Conservation (phyloP, 2,329 filamentous ascomycete species). For the Stemphylium lycopersici region DNA sequence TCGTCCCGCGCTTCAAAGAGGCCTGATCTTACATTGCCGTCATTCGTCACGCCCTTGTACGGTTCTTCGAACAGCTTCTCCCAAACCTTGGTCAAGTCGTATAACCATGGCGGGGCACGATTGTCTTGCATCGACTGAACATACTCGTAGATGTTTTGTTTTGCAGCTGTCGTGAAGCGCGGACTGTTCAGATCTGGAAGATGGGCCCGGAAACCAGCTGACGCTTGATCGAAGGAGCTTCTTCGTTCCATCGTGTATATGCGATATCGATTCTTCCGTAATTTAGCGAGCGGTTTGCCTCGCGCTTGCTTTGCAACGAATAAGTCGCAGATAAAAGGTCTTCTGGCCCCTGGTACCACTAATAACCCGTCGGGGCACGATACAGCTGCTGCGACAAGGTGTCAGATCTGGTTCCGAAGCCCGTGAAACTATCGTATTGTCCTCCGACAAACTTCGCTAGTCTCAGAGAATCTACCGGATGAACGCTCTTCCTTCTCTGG, state of each 20-base stretch:
- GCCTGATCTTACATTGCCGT: slow-evolving; percentile 63
- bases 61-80: slow-evolving; percentile 61
- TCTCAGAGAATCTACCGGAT: slow-evolving; percentile 9
- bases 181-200: slow-evolving; percentile 66
- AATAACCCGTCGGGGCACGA: too few species aligned
- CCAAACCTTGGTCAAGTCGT: slow-evolving; percentile 48
- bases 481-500: slow-evolving; percentile 17
- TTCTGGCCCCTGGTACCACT: not conserved
- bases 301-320: not conserved
- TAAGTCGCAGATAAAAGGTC: too few species aligned
- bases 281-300: not conserved
- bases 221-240: slow-evolving; percentile 35
- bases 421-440: not conserved
- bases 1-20: slow-evolving; percentile 69
- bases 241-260: slow-evolving; percentile 21
- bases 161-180: slow-evolving; percentile 68
- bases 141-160: slow-evolving; percentile 68
- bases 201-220: slow-evolving; percentile 60
- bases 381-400: not conserved
- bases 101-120: slow-evolving; percentile 69
- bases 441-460: not conserved
- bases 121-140: slow-evolving; percentile 64
- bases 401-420: slow-evolving; percentile 12
- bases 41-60: slow-evolving; percentile 72
- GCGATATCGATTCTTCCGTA: not conserved